Conservation (phyloP, 1,139 yeast genomes). For the Candida gigantensis region DNA sequence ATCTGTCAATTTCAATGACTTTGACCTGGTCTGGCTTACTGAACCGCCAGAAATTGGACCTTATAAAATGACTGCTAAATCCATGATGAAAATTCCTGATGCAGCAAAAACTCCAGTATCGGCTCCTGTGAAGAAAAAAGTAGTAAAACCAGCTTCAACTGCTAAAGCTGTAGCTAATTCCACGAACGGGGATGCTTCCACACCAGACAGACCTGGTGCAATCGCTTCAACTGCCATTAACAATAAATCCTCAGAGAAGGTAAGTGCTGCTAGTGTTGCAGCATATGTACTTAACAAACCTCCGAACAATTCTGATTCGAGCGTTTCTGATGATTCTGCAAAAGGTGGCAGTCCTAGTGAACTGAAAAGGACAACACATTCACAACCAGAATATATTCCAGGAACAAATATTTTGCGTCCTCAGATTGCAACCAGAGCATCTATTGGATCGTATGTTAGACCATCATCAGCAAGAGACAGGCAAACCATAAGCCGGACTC, state of each 20-base stretch:
- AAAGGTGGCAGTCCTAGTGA: slow-evolving; percentile 11
- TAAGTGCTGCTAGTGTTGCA: slow-evolving; percentile 47
- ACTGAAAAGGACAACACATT: slow-evolving; percentile 6
- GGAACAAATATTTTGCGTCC: slow-evolving; percentile 63
- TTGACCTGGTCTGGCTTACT: slow-evolving; percentile 64
- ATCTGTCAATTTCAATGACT: slow-evolving; percentile 63
- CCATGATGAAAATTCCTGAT: slow-evolving; percentile 58
- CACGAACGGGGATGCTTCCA: slow-evolving; percentile 3
- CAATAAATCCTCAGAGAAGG: slow-evolving; percentile 15
- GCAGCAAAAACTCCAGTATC: slow-evolving; percentile 27
- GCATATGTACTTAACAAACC: slow-evolving; percentile 43
- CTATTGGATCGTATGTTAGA: slow-evolving; percentile 19
- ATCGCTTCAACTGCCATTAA: neutral
- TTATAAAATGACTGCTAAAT: slow-evolving; percentile 52
- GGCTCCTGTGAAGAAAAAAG: slow-evolving; percentile 16
- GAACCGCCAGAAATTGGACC: slow-evolving; percentile 81
- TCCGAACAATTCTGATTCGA: slow-evolving; percentile 19
- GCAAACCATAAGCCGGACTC: slow-evolving; percentile 4
- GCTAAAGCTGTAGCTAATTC: slow-evolving; percentile 5
- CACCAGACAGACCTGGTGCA: slow-evolving; percentile 14
- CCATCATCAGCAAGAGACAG: slow-evolving; percentile 6
- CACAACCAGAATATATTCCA: slow-evolving; percentile 47
- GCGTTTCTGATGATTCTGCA: slow-evolving; percentile 16
- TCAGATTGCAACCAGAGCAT: slow-evolving; percentile 42
- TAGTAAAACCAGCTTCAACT: slow-evolving; percentile 13